Evolutionary conservation across 1,284 basidiomycete genomes (phyloP).

Genomic region (Microbotryum saponariae): DNA sequence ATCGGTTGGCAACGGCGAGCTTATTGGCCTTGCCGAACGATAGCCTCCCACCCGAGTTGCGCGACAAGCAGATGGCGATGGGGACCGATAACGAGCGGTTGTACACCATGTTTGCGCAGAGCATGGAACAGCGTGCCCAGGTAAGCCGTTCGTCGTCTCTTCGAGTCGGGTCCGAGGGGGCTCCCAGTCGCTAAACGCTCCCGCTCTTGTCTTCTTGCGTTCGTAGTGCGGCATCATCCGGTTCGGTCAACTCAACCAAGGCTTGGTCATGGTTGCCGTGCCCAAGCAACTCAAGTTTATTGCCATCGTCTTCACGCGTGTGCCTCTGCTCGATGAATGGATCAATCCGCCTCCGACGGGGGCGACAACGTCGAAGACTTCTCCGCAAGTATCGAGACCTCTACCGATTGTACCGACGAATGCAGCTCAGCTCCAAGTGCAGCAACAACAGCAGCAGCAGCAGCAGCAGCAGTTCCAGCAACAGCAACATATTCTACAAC

Average conservation of each 20-base stretch:
- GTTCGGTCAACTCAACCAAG: conserved; percentile 11
- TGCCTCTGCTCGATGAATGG: conserved; percentile 22
- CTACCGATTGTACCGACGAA: too few relatives aligned
- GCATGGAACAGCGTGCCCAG: conserved; percentile 14
- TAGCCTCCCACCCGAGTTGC: conserved; percentile 13
- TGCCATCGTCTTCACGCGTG: conserved; percentile 26
- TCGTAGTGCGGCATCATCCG: conserved; percentile 23
- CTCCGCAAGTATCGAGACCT: not conserved
- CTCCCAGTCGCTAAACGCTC: not conserved
- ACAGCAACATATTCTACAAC: not conserved
- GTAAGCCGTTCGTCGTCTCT: conserved; percentile 5
- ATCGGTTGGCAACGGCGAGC: conserved; percentile 18
- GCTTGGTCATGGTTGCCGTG: conserved; percentile 23
- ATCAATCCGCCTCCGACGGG: conserved; percentile 3
- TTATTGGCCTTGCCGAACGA: conserved; percentile 17
- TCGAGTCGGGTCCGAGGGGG: too few relatives aligned
- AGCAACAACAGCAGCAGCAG: not conserved
- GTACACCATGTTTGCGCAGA: conserved; percentile 56
- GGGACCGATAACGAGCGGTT: conserved; percentile 60
- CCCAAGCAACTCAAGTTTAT: conserved; percentile 18
- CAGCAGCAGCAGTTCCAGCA: not conserved
- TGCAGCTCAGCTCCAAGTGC: too few relatives aligned
- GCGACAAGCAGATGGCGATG: conserved; percentile 10
- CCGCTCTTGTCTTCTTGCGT: too few relatives aligned
- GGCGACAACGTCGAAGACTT: not conserved